phyloP scores from a whole-genome alignment of 1,284 basidiomycete genomes.

The Wallemia ichthyophaga region DNA sequence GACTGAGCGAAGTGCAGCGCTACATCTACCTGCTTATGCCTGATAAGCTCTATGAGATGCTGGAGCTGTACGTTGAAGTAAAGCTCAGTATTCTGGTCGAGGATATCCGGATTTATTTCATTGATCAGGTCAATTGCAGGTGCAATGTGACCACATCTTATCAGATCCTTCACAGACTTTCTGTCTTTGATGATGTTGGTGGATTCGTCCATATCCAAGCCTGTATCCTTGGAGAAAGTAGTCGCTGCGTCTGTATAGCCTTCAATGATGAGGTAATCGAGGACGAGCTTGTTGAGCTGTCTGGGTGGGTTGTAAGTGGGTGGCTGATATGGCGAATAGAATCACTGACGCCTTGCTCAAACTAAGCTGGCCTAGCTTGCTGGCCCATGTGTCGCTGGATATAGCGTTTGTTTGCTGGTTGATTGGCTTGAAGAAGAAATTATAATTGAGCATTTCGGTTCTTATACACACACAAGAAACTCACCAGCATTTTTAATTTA shows the following conservation, averaged over 20 bases:
- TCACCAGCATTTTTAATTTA: not conserved
- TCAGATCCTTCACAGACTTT: not conserved
- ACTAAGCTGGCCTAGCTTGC: not conserved
- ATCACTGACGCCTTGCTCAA: not conserved
- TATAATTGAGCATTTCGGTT: not conserved
- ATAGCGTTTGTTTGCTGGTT: not conserved
- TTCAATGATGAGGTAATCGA: constrained; percentile 93
- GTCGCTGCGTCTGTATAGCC: constrained; percentile 89
- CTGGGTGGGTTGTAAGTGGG: constrained; percentile 17
- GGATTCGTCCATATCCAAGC: constrained; percentile 18
- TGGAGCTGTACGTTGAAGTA: not conserved
- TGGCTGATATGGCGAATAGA: not conserved
- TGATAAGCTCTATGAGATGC: not conserved
- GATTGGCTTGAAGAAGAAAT: not conserved
- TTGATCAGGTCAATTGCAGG: not conserved
- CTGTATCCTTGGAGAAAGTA: constrained; percentile 67
- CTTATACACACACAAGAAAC: too few relatives aligned
- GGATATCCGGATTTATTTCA: not conserved
- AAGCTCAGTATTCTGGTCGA: not conserved
- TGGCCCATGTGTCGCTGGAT: not conserved
- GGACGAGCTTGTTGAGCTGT: constrained; percentile 79
- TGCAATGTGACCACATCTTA: not conserved
- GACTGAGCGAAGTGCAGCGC: not conserved
- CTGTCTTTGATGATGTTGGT: not conserved
- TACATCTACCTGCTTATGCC: not conserved